Base-by-base conservation (phyloP, 805 yeast genomes). In the Kazachstania bromeliacearum region DNA sequence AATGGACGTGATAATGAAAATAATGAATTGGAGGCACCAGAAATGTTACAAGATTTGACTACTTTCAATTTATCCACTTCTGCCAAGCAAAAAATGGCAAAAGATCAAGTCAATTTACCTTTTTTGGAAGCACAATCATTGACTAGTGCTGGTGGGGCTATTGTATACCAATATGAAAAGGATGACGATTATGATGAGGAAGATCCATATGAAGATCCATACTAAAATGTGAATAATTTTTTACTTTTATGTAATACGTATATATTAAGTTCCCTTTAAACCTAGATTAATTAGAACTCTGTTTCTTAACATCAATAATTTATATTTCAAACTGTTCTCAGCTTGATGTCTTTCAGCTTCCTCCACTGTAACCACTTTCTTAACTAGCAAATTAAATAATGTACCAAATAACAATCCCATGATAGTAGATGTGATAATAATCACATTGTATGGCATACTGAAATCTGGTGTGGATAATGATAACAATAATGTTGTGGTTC, bases 101-200 rank as follows among this genome's bases (percentile, higher is more conserved):
- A 76, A 41, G 95, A 85, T 18, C 77, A 81, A 42, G 96, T 92
- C 3, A 94, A 82, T 33, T 65, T 89, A 40, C 98, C 98, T n/a
- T 89, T 68, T 57, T 63, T 89, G 65, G 83, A 81, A 45, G 97
- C 97, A 0, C 97, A 89, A 51, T 63, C 66, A 13, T 83, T 80
- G 15, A 72, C 75, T 23, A 63, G 73, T 34, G 28, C 42, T 19
- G 95, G 95, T 36, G 96, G 97, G 14, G 96, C 98, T 1, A 88
- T 92, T 46, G 94, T 89, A 4, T 89, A 89, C 53, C 92, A 92
- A 53, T 92, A 78, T 55, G 97, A 92, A 51, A 85, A 88, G 53
- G 97, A 89, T 57, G 98, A 89, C 56, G 98, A 89, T 58, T 89
- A 88, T 53, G 98, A 89, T 53, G 98, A 89, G 57, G 97, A 92